These are phyloP conservation scores for Pulveroboletus frians DNA, from an alignment of 768 basidiomycete species.

Conservation along the genomic window DNA sequence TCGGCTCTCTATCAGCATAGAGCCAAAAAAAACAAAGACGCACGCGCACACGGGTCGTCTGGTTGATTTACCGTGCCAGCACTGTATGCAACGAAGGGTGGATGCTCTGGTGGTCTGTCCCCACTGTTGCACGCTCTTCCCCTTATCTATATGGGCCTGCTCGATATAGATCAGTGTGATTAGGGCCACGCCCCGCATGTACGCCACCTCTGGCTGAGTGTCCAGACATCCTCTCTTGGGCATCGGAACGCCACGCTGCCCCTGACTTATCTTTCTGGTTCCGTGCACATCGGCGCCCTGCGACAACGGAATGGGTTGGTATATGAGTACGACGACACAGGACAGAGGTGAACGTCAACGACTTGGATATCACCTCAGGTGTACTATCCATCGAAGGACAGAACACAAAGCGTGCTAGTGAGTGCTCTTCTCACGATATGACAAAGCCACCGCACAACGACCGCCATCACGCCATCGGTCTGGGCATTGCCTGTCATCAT, in stretches of 20 bases:
- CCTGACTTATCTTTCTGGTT: neutral
- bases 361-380: neutral
- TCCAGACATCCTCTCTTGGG: neutral
- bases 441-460: no score
- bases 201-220: neutral
- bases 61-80: neutral
- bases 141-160: neutral
- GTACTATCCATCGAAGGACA: neutral
- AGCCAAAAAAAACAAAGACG: neutral
- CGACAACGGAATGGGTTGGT: no score
- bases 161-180: conserved; percentile 1
- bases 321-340: no score
- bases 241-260: neutral
- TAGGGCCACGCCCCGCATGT: neutral
- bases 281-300: no score
- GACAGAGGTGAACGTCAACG: neutral
- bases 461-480: no score
- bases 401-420: no score
- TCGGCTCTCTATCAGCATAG: neutral
- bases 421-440: no score
- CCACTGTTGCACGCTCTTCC: neutral
- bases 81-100: neutral
- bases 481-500: no score
- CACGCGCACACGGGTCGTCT: neutral
- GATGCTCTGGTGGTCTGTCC: neutral